Conservation (phyloP, 2,329 filamentous ascomycete species). For the Xylariaceae sp. region DNA sequence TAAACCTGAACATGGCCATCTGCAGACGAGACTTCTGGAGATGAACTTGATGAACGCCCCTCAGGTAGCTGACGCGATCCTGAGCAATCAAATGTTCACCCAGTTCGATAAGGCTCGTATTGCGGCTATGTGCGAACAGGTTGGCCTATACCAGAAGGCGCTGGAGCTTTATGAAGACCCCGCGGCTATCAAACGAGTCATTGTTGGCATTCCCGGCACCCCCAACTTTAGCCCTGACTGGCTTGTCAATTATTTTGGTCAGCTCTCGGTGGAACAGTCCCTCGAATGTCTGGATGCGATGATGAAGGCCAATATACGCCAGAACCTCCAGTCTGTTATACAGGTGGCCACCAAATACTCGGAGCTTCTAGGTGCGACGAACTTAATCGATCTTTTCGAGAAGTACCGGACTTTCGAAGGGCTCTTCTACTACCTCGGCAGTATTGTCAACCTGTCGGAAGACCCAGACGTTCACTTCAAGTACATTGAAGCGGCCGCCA, state of each 20-base stretch:
- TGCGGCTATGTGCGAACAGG: slow-evolving; percentile 89
- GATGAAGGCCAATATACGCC: slow-evolving; percentile 94
- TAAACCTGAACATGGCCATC: slow-evolving; percentile 85
- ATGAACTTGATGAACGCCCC: slow-evolving; percentile 98
- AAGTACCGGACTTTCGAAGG: slow-evolving; percentile 97
- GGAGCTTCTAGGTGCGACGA: slow-evolving; percentile 84
- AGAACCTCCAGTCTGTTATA: slow-evolving; percentile 92
- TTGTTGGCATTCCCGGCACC: slow-evolving; percentile 78
- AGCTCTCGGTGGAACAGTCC: slow-evolving; percentile 92
- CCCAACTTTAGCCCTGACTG: slow-evolving; percentile 90
- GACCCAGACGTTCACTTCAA: slow-evolving; percentile 98
- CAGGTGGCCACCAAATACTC: slow-evolving; percentile 98
- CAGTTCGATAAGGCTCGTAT: slow-evolving; percentile 93
- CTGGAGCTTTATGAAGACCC: slow-evolving; percentile 95
- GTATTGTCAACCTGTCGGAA: slow-evolving; percentile 95
- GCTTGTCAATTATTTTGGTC: slow-evolving; percentile 90
- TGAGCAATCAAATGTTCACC: slow-evolving; percentile 98
- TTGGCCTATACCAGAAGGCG: slow-evolving; percentile 82
- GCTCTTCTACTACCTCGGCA: slow-evolving; percentile 96
- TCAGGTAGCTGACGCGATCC: slow-evolving; percentile 95
- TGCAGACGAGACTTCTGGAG: slow-evolving; percentile 93
- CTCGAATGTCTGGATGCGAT: slow-evolving; percentile 94
- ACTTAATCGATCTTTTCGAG: slow-evolving; percentile 90
- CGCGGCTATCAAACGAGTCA: slow-evolving; percentile 83
- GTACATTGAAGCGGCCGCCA: slow-evolving; percentile 96